Base-by-base conservation (phyloP, 108 stramenopile genomes). In the Skeletonema grethae region DNA sequence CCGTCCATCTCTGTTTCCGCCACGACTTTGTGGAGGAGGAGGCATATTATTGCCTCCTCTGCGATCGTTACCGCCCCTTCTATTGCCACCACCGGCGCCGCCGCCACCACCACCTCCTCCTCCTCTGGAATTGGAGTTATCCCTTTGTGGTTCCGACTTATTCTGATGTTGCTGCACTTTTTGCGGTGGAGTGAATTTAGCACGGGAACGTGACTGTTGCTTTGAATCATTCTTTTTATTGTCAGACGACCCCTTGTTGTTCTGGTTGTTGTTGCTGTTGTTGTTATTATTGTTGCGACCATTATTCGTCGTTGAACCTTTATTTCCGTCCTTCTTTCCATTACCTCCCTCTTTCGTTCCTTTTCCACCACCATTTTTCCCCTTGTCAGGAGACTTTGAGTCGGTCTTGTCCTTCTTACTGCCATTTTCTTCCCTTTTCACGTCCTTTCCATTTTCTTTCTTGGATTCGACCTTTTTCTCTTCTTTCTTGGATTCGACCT, bases 201-300 rank as follows among this genome's bases (percentile, higher is more conserved):
- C 55, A 39, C 57, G 57, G 16, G 57, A 22, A 15, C 35, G 20
- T 69, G 57, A 22, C 12, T 56, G 38, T 69, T 50, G 12, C 36
- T 35, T 39, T 13, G 59, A 24, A 20, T 58, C 57, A 57, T 58
- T 57, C 38, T 58, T 69, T 7, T 57, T 58, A 36, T 36, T 36
- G 25, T 24, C 41, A 16, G 65, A 50, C 22, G 65, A 50, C 22
- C 43, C 46, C 43, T 65, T 45, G 48, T 18, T 77, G 57, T 68
- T 65, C 43, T 73, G 60, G 38, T 35, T 73, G 43, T 63, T 22
- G 65, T 18, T 77, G 57, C 67, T 65, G 57, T 73, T 65, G 38
- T 35, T 73, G 43, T 63, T 22, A 60, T 30, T 73, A 43, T 63
- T 22, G 45, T 30, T 67, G 20, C 24, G 25, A 28, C 25, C 25